These are phyloP conservation scores for Solanum virginianum DNA, from an alignment of 257 asterid genomes.

Conservation along the genomic window DNA sequence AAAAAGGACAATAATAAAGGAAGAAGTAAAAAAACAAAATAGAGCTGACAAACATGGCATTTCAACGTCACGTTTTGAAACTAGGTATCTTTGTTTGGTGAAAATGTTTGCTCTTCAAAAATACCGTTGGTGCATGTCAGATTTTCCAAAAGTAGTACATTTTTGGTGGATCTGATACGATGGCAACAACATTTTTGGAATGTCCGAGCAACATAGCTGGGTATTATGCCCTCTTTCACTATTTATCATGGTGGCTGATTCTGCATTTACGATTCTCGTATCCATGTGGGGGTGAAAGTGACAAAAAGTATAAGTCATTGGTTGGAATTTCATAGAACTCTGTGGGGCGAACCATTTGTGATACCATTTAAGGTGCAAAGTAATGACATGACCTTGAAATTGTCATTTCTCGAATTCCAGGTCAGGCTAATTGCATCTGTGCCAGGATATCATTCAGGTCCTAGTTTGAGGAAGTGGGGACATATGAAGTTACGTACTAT, in stretches of 20 bases:
- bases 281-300: background rate
- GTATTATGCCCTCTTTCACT: background rate
- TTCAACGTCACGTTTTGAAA: background rate
- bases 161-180: background rate
- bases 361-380: background rate
- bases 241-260: background rate
- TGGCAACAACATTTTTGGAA: background rate
- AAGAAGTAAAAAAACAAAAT: background rate
- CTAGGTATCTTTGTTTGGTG: background rate
- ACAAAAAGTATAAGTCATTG: background rate
- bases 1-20: background rate
- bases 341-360: background rate
- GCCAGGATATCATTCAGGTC: constrained; percentile 90
- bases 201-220: background rate
- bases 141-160: background rate
- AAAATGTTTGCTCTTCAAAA: background rate
- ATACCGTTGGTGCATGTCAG: background rate
- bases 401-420: constrained; percentile 22
- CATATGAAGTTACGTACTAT: constrained; percentile 89
- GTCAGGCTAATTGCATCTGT: constrained; percentile 95
- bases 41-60: background rate
- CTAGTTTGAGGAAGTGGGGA: constrained; percentile 87
- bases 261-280: background rate
- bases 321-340: background rate
- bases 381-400: background rate